Percentiles rank a stretch among this genome's conserved stretches.
These are phyloP conservation scores for Hibiscus trionum DNA, from an alignment of 345 rosid species.

Conservation along the genomic window DNA sequence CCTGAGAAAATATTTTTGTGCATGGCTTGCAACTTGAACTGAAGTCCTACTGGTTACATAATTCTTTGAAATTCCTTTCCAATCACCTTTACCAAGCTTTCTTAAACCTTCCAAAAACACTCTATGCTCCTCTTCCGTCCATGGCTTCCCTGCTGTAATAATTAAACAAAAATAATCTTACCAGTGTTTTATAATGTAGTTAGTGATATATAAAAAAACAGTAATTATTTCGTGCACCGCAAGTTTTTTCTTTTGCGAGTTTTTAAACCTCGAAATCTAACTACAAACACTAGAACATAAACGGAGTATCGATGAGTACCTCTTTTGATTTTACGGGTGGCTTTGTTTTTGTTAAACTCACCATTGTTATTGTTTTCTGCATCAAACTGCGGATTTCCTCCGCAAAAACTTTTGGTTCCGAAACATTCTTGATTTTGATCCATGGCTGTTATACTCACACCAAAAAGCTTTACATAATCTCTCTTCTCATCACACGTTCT, in stretches of 20 bases:
- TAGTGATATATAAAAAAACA: no score
- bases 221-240: no score
- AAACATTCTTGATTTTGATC: conserved; percentile 17
- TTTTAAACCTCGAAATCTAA: no score
- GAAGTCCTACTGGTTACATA: conserved; percentile 50
- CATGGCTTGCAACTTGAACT: conserved; percentile 70
- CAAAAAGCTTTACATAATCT: conserved; percentile 40
- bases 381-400: conserved; percentile 28
- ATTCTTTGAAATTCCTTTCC: conserved; percentile 57
- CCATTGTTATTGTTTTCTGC: conserved; percentile 10
- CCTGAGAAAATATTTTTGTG: conserved; percentile 60
- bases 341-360: conserved; percentile 18
- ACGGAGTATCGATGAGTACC: conserved; percentile 22
- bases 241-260: no score
- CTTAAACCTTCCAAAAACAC: conserved; percentile 41
- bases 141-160: conserved; percentile 38
- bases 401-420: conserved; percentile 36
- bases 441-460: conserved; percentile 32
- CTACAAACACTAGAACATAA: no score
- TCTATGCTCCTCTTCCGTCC: conserved; percentile 63
- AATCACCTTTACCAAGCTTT: conserved; percentile 56
- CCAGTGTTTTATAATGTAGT: no score
- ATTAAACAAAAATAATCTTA: no score
- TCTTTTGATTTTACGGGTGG: conserved; percentile 25
- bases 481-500: conserved; percentile 34